Percentiles rank a stretch among this genome's conserved stretches.
Conservation (phyloP, 345 rosid genomes). For the Odontarrhena argentea region DNA sequence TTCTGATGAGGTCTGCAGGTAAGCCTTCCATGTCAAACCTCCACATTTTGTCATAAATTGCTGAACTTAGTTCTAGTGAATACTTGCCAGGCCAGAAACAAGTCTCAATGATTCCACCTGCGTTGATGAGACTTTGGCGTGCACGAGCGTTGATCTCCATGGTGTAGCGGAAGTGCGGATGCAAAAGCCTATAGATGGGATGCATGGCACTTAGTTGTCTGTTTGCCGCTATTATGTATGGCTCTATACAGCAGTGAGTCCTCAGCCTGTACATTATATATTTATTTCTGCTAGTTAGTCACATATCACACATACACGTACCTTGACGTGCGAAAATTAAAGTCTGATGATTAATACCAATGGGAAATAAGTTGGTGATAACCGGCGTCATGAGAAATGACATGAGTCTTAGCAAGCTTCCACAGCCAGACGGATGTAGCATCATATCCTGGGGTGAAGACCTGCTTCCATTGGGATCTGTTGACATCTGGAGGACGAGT, state of each 20-base stretch:
- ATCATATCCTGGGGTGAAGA: slow-evolving; percentile 45
- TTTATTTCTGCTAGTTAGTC: slow-evolving; percentile 9
- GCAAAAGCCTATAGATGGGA: slow-evolving; percentile 60
- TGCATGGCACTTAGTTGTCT: slow-evolving; percentile 76
- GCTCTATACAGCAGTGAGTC: slow-evolving; percentile 69
- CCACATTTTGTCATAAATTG: slow-evolving; percentile 39
- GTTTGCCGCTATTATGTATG: slow-evolving; percentile 66
- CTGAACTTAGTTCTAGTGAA: slow-evolving; percentile 59
- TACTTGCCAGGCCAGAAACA: slow-evolving; percentile 62
- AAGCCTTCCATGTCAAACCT: slow-evolving; percentile 42
- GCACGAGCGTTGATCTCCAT: slow-evolving; percentile 80
- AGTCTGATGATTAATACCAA: slow-evolving; percentile 43
- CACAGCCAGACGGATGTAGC: slow-evolving; percentile 67
- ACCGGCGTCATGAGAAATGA: slow-evolving; percentile 60
- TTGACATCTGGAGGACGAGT: slow-evolving; percentile 56
- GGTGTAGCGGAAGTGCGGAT: slow-evolving; percentile 79
- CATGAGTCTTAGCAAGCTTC: slow-evolving; percentile 76
- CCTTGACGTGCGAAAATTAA: too few relatives aligned
- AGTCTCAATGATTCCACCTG: slow-evolving; percentile 65
- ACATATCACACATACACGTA: neutral
- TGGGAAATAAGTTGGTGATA: slow-evolving; percentile 74
- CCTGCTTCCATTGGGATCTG: slow-evolving; percentile 69
- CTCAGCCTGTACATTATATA: slow-evolving; percentile 51
- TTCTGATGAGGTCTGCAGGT: slow-evolving; percentile 43
- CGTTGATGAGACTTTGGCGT: slow-evolving; percentile 55